phyloP scores from a whole-genome alignment of 2,329 filamentous ascomycete genomes.

The Colletotrichum neosansevieriae region DNA sequence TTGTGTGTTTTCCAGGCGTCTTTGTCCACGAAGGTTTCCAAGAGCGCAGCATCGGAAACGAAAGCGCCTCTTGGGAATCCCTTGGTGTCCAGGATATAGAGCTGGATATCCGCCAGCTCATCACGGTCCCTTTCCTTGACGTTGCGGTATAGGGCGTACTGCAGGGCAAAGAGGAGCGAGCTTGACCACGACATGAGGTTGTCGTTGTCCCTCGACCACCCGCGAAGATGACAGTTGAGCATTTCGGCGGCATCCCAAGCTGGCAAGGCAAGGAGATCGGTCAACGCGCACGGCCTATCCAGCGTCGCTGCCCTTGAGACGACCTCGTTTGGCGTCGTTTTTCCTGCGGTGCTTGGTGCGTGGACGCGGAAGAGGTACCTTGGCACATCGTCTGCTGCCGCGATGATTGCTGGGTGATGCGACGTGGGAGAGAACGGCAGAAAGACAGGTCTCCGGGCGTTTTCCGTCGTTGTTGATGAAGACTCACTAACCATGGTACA shows the following conservation, averaged over 20 bases:
- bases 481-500: background rate
- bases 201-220: conserved; percentile 6
- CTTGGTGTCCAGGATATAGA: background rate
- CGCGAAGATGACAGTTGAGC: conserved; percentile 10
- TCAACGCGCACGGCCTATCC: background rate
- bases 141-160: conserved; percentile 11
- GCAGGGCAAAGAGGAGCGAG: background rate
- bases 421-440: background rate
- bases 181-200: conserved; percentile 24
- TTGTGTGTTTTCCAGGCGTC: background rate
- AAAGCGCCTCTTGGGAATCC: background rate
- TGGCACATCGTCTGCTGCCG: background rate
- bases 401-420: background rate
- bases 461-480: background rate
- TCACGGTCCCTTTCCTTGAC: background rate
- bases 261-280: background rate
- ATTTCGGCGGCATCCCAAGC: conserved; percentile 8
- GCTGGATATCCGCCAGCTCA: conserved; percentile 1
- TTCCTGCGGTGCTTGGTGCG: background rate
- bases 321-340: conserved; percentile 3
- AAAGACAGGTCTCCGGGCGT: background rate
- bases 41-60: background rate
- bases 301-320: background rate
- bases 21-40: background rate
- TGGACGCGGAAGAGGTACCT: conserved; percentile 16